These are phyloP conservation scores for Fulvia fulva DNA, from an alignment of 2,329 filamentous ascomycete genomes.

Conservation along the genomic window DNA sequence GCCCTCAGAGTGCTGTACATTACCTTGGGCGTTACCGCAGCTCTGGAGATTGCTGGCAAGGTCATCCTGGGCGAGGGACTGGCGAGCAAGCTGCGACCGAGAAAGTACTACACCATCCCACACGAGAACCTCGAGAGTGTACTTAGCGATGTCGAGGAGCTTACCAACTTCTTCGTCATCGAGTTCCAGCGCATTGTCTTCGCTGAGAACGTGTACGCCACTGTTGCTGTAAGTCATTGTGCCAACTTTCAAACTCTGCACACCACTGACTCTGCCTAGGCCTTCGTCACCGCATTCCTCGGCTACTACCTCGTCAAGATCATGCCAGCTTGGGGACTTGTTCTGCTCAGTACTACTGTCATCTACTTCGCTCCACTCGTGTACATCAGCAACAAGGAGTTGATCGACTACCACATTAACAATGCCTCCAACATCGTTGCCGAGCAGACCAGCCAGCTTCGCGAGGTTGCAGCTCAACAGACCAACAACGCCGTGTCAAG, in stretches of 20 bases:
- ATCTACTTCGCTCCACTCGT: constrained; percentile 58
- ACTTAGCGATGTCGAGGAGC: constrained; percentile 59
- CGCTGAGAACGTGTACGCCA: constrained; percentile 61
- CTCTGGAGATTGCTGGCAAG: constrained; percentile 55
- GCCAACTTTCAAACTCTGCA: neutral
- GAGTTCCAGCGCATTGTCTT: constrained; percentile 64
- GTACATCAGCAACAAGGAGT: constrained; percentile 62
- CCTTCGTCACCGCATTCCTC: constrained; percentile 55
- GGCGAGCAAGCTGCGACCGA: constrained; percentile 58
- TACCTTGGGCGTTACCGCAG: constrained; percentile 55
- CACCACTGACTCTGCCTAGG: constrained; percentile 39
- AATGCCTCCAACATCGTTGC: constrained; percentile 52
- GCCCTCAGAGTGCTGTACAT: constrained; percentile 58
- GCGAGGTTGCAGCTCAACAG: constrained; percentile 57
- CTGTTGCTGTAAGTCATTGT: constrained; percentile 51
- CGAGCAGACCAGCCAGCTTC: constrained; percentile 57
- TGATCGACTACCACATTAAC: constrained; percentile 59
- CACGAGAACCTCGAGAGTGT: constrained; percentile 60
- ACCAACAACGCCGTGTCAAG: constrained; percentile 55
- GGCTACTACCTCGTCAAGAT: constrained; percentile 64
- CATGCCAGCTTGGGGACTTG: constrained; percentile 61
- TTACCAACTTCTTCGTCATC: constrained; percentile 66
- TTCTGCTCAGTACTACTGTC: constrained; percentile 53
- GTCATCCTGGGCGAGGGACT: constrained; percentile 55
- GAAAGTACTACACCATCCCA: constrained; percentile 62